phyloP scores from a whole-genome alignment of 805 yeast genomes.

The Peterozyma xylosa region DNA sequence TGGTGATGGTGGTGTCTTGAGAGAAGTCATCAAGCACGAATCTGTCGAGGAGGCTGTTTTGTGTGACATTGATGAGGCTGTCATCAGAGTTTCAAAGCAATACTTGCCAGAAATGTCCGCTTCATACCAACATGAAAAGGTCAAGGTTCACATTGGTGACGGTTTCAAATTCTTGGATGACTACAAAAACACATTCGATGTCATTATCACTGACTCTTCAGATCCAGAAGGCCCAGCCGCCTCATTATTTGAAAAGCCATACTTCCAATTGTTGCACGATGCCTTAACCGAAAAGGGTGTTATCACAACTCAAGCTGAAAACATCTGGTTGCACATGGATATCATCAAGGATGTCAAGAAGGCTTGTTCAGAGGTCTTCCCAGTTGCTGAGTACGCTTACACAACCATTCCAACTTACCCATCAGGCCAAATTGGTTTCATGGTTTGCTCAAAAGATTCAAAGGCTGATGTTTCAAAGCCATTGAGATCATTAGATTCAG shows the following conservation, averaged over 20 bases:
- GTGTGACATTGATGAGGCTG: slow-evolving; percentile 94
- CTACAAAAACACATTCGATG: slow-evolving; percentile 82
- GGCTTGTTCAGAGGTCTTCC: slow-evolving; percentile 49
- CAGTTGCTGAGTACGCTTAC: slow-evolving; percentile 58
- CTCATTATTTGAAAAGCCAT: slow-evolving; percentile 71
- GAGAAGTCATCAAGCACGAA: slow-evolving; percentile 89
- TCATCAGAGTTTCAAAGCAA: slow-evolving; percentile 77
- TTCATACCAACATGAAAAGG: slow-evolving; percentile 83
- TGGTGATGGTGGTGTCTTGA: slow-evolving; percentile 97
- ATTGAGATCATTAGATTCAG: slow-evolving; percentile 32
- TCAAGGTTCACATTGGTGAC: slow-evolving; percentile 86
- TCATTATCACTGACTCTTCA: slow-evolving; percentile 90
- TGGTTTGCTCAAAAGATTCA: slow-evolving; percentile 59
- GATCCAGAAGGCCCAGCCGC: slow-evolving; percentile 94
- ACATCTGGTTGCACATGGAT: slow-evolving; percentile 63
- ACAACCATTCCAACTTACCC: slow-evolving; percentile 86
- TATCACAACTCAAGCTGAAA: slow-evolving; percentile 79
- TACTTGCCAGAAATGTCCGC: slow-evolving; percentile 84
- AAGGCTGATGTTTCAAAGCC: slow-evolving; percentile 42
- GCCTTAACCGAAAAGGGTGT: slow-evolving; percentile 61
- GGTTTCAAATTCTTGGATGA: slow-evolving; percentile 94
- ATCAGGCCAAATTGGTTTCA: slow-evolving; percentile 78
- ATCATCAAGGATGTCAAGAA: slow-evolving; percentile 39
- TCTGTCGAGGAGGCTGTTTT: slow-evolving; percentile 81
- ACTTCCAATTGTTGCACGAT: slow-evolving; percentile 58